phyloP scores from a whole-genome alignment of 306 rosid genomes.

The Echinosophora koreensis region DNA sequence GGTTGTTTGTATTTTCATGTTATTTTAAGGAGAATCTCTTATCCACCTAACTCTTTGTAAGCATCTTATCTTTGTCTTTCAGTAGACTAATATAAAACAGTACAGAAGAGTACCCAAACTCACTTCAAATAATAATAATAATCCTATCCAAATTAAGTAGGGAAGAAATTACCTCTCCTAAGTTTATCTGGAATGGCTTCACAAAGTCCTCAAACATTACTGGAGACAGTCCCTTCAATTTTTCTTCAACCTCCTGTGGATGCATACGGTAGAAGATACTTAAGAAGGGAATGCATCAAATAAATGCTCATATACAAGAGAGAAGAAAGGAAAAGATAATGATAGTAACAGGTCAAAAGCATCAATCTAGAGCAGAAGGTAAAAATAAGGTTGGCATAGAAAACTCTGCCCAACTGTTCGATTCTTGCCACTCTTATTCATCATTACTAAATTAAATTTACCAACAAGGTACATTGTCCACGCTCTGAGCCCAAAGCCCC shows the following conservation, averaged over 20 bases:
- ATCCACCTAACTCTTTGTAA: too few species aligned
- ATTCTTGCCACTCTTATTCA: neutral
- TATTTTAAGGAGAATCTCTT: too few species aligned
- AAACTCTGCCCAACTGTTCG: neutral
- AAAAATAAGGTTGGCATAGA: slow-evolving; percentile 18
- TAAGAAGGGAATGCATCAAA: slow-evolving; percentile 16
- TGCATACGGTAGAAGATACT: slow-evolving; percentile 19
- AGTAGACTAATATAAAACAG: neutral
- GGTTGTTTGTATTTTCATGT: too few species aligned
- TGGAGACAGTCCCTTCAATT: slow-evolving; percentile 75
- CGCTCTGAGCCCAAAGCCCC: neutral
- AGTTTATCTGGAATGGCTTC: slow-evolving; percentile 79
- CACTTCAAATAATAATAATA: slow-evolving; percentile 9
- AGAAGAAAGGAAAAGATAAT: slow-evolving; percentile 6
- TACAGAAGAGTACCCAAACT: neutral
- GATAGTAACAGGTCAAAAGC: slow-evolving; percentile 1
- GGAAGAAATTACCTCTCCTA: slow-evolving; percentile 70
- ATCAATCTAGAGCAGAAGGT: neutral
- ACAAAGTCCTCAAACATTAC: slow-evolving; percentile 90
- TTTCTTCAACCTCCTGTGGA: slow-evolving; percentile 84
- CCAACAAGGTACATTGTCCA: neutral
- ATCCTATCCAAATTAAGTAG: slow-evolving; percentile 3
- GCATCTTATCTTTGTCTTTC: too few species aligned
- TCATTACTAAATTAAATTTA: slow-evolving; percentile 23
- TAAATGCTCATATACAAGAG: slow-evolving; percentile 18